Evolutionary conservation across 2,329 filamentous ascomycete genomes (phyloP), one percentile per base, ranked within the genome.

Genomic region (Annulohypoxylon truncatum): DNA sequence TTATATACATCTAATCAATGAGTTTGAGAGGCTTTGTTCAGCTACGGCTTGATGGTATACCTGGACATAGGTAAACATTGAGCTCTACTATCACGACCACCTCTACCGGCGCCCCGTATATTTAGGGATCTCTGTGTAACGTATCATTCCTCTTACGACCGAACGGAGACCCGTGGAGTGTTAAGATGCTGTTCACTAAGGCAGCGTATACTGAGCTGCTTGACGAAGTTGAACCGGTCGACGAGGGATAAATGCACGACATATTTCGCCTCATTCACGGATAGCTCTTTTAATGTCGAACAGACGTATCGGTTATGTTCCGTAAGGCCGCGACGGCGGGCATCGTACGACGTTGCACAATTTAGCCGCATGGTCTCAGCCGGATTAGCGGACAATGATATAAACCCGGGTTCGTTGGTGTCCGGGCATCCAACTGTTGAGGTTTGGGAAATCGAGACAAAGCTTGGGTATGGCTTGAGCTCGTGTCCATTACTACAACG

Each of bases 291-390:
- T 22, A 24, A 40, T 44, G 20, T 15, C 13, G 24, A 40, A 12
- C 8, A n/a, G 13, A 28, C 50, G 33, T 42, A 53, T 48, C 62
- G 44, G 48, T 53, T 38, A 46, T 18, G 54, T 54, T 64, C 63
- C 63, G 66, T 20, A 66, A 31, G 52, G 18, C 59, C 63, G 59
- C 53, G 40, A 61, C 55, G 33, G 46, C 59, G 63, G 66, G 48
- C 48, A 50, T 44, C 33, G 59, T 64, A 55, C 53, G 56, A 67
- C 60, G 64, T 67, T 24, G 60, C 60, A 50, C 48, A 44, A 67
- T 69, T 69, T 69, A 69, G 66, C 66, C 66, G 66, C 63, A 66
- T 59, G 50, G 66, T 61, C 56, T 61, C 64, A 64, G 60, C 67
- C 67, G 64, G 64, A 64, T 12, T 8, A 64, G 26, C 44, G 51